A percentile compares a stretch with the other conserved stretches of the same genome.
These are phyloP conservation scores for Oenanthe sinensis DNA, from an alignment of 129 eudicot genomes.

Conservation along the genomic window DNA sequence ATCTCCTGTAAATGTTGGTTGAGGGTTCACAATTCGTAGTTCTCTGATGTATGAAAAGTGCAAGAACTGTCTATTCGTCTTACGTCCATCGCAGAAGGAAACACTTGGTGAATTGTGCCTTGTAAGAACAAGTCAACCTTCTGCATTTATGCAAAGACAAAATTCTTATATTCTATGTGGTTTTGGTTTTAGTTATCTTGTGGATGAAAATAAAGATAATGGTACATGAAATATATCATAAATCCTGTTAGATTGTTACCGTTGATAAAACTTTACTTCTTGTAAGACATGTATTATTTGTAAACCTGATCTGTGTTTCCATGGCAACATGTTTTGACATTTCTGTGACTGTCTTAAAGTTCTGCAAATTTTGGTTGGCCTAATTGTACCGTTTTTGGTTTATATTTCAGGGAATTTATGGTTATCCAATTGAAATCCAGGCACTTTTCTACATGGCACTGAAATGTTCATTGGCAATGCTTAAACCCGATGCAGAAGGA, in stretches of 20 bases:
- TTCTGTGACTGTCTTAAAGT: not conserved
- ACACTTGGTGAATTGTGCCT: not conserved
- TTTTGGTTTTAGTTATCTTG: not conserved
- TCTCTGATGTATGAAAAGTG: not conserved
- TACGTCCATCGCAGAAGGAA: not conserved
- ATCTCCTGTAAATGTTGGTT: not conserved
- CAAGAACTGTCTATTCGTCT: not conserved
- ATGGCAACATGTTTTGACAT: not conserved
- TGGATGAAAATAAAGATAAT: not conserved
- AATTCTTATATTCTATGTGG: not conserved
- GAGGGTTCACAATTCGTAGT: not conserved
- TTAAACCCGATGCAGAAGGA: slow-evolving; percentile 33
- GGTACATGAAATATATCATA: not conserved
- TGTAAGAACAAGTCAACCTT: not conserved
- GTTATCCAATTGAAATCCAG: slow-evolving; percentile 37
- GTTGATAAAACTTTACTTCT: not conserved
- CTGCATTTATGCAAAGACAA: not conserved
- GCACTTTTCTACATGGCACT: slow-evolving; percentile 39
- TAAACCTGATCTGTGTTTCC: not conserved
- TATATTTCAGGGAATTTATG: slow-evolving; percentile 18
- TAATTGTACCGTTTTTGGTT: not conserved
- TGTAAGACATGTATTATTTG: not conserved
- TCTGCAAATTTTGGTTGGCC: not conserved
- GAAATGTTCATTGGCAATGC: slow-evolving; percentile 32
- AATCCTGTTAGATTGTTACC: not conserved